Evolutionary conservation across 768 basidiomycete genomes (phyloP).

Genomic region (Kwoniella heveanensis): DNA sequence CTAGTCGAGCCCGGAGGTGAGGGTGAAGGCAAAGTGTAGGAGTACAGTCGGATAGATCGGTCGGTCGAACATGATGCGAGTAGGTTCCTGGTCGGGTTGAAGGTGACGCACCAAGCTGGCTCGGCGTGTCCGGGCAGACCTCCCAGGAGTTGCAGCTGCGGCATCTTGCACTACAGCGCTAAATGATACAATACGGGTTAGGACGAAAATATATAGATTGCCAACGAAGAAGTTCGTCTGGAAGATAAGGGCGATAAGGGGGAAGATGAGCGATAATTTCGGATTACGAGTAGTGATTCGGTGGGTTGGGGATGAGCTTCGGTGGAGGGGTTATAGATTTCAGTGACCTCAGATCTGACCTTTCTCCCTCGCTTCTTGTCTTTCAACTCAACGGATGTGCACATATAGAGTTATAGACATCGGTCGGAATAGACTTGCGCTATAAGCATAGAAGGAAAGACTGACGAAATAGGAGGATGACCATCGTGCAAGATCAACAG

Average conservation of each 20-base stretch:
- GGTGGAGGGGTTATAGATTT: conserved; percentile 1
- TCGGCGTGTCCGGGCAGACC: conserved; percentile 65
- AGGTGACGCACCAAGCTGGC: conserved; percentile 82
- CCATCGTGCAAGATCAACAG: conserved; percentile 8
- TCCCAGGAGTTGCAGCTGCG: conserved; percentile 46
- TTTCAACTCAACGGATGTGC: not conserved
- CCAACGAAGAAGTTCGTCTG: not conserved
- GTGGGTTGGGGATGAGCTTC: not conserved
- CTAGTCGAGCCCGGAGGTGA: conserved; percentile 16
- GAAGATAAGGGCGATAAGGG: conserved; percentile 3
- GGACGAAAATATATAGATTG: too few relatives aligned
- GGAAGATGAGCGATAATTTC: not conserved
- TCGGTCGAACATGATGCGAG: conserved; percentile 94
- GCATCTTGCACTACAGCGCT: too few relatives aligned
- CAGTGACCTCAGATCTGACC: too few relatives aligned
- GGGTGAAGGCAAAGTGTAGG: conserved; percentile 60
- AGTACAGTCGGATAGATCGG: conserved; percentile 83
- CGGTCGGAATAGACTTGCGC: too few relatives aligned
- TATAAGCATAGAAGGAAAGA: not conserved
- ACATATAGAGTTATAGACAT: too few relatives aligned
- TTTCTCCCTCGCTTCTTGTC: not conserved
- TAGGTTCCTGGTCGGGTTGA: conserved; percentile 79
- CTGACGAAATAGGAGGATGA: conserved; percentile 4
- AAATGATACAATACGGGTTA: too few relatives aligned
- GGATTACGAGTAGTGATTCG: too few relatives aligned